Evolutionary conservation across 2,329 filamentous ascomycete species (phyloP), one percentile per base, ranked within the genome.

Genomic region (Verticillium isaacii): DNA sequence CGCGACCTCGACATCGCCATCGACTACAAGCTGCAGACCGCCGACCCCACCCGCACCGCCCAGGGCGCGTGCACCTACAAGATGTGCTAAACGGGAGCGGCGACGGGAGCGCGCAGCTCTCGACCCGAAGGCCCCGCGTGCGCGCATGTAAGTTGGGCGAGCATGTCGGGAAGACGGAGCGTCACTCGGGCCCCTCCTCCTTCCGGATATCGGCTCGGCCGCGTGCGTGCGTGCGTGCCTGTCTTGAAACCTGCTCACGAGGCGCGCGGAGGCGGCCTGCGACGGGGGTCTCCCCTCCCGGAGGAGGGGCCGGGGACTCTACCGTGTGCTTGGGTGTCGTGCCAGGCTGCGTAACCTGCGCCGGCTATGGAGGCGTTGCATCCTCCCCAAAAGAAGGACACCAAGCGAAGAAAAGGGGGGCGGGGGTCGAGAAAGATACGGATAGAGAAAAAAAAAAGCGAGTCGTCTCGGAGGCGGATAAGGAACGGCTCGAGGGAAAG

Each of bases 1-100:
- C 89, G 95, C 67, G 95, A 99, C 75, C 84, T 99, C 61, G 95
- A 99, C 77, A 96, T 99, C 73, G 87, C 85, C 71, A 86, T 99
- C 72, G 82, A 87, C 56, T 98, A 98, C 80, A 83, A 87, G 71
- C 85, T 97, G 59, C 85, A 92, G 71, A 91, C 93, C 3, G 78
- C 87, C 32, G 93, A 98, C 73, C 76, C 79, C 36, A 89, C 83
- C 65, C 86, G 95, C 68, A 78, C 81, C 63, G 86, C 87, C 5
- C 77, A 87, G 71, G 94, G 93, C 61, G 74, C 79, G 65, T 91
- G 89, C 76, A 82, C 87, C 68, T 99, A 97, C 83, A 94, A 89
- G 78, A 89, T 89, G 86, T 89, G 86, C 78, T 89, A 82, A 72
- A 32, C n/a, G 14, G 50, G 15, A 56, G 57, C 45, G 19, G 56